Conservation (phyloP, 1,284 basidiomycete genomes). For the Rhodotorula glutinis region DNA sequence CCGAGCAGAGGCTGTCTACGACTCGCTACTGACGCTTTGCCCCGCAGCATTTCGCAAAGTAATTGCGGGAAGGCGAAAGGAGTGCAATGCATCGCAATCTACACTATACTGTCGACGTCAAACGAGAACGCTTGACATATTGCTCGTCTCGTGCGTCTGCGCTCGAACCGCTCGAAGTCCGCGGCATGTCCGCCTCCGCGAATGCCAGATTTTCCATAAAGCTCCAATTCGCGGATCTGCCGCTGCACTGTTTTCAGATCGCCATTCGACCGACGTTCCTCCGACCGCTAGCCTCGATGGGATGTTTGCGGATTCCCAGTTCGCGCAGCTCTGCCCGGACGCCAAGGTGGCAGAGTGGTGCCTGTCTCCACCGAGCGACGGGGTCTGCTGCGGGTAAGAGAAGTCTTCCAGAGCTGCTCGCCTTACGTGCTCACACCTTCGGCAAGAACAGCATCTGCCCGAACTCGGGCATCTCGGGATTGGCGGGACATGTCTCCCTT, state of each 20-base stretch:
- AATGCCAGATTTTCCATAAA: too few relatives aligned
- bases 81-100: neutral
- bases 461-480: conserved; percentile 10
- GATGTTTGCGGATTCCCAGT: conserved; percentile 25
- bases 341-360: conserved; percentile 10
- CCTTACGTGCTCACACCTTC: neutral
- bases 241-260: too few relatives aligned
- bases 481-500: conserved; percentile 24
- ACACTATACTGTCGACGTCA: too few relatives aligned
- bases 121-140: too few relatives aligned
- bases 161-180: neutral
- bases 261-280: neutral
- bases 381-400: conserved; percentile 22
- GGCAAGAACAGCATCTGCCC: conserved; percentile 19
- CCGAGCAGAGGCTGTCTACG: neutral
- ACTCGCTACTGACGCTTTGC: neutral
- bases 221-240: too few relatives aligned
- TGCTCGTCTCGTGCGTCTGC: neutral
- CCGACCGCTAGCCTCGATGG: neutral
- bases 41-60: conserved; percentile 5
- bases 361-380: conserved; percentile 6
- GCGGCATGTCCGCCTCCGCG: neutral
- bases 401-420: neutral
- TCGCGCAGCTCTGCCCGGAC: conserved; percentile 20
- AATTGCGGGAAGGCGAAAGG: neutral